Percentiles rank a stretch among this genome's conserved stretches.
These are phyloP conservation scores for Dichotomocladium elegans DNA, from an alignment of 371 early-diverging fungal genomes.

Conservation along the genomic window DNA sequence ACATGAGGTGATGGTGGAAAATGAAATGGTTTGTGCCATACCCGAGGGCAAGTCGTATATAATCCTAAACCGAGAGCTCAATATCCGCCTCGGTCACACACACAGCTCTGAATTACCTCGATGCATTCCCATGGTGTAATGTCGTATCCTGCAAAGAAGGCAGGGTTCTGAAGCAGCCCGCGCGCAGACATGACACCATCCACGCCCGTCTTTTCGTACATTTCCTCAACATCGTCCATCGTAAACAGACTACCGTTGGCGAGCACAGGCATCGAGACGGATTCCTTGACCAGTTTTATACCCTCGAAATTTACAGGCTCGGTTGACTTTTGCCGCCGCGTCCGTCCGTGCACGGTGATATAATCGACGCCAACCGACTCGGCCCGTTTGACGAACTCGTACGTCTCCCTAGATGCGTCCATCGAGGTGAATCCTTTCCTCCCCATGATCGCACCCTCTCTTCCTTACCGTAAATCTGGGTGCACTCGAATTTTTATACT, in stretches of 20 bases:
- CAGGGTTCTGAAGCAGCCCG: slow-evolving; percentile 90
- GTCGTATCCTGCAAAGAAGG: slow-evolving; percentile 68
- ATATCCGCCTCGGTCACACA: not conserved
- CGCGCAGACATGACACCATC: slow-evolving; percentile 87
- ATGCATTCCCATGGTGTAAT: slow-evolving; percentile 76
- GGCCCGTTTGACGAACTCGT: slow-evolving; percentile 75
- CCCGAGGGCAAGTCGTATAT: slow-evolving; percentile 68
- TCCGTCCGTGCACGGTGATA: slow-evolving; percentile 82
- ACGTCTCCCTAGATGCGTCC: slow-evolving; percentile 64
- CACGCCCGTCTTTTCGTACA: slow-evolving; percentile 69
- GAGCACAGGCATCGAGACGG: slow-evolving; percentile 68
- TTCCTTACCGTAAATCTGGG: slow-evolving; percentile 54
- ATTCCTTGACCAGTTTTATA: slow-evolving; percentile 72
- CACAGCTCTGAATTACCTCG: slow-evolving; percentile 24
- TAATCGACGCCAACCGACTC: slow-evolving; percentile 76
- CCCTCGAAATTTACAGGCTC: slow-evolving; percentile 73
- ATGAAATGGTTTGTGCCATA: slow-evolving; percentile 86
- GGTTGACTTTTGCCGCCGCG: slow-evolving; percentile 68
- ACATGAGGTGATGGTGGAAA: slow-evolving; percentile 93
- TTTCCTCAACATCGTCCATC: slow-evolving; percentile 58
- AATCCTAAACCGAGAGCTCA: slow-evolving; percentile 46
- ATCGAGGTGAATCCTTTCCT: not conserved
- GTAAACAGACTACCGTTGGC: slow-evolving; percentile 83
- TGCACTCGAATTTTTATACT: slow-evolving; percentile 83
- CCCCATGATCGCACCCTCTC: not conserved